phyloP scores from a whole-genome alignment of 495 filamentous ascomycete genomes.

The Trypethelium eluteriae region DNA sequence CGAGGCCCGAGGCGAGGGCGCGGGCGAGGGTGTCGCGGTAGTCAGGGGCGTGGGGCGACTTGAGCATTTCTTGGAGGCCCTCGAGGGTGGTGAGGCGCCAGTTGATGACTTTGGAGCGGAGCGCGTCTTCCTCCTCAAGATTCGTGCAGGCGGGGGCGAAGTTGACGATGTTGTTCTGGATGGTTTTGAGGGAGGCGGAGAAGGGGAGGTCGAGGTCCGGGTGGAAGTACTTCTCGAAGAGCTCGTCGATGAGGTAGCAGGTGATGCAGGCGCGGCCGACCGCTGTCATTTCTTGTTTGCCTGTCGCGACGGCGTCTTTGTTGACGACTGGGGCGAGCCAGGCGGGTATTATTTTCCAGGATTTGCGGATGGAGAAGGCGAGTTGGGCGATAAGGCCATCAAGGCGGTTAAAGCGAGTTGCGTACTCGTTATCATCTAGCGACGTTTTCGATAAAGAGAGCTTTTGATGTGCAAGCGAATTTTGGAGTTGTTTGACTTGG shows the following conservation, averaged over 20 bases:
- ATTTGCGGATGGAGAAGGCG: conserved; percentile 88
- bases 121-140: conserved; percentile 81
- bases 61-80: conserved; percentile 67
- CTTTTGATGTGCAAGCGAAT: conserved; percentile 89
- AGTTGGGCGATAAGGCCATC: conserved; percentile 94
- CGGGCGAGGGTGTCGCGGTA: conserved; percentile 59
- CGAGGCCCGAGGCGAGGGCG: conserved; percentile 61
- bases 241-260: conserved; percentile 82
- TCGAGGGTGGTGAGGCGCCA: conserved; percentile 94
- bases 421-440: conserved; percentile 92
- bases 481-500: conserved; percentile 91
- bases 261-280: conserved; percentile 87
- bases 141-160: conserved; percentile 61
- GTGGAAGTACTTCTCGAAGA: conserved; percentile 88
- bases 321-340: conserved; percentile 78
- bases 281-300: conserved; percentile 94
- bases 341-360: conserved; percentile 70
- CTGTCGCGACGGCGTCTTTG: conserved; percentile 67
- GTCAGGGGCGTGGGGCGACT: conserved; percentile 54
- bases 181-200: conserved; percentile 69
- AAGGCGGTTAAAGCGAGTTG: conserved; percentile 78
- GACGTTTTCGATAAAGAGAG: conserved; percentile 91
- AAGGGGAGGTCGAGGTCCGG: conserved; percentile 69
- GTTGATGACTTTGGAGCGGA: conserved; percentile 76
- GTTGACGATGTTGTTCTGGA: conserved; percentile 82